Evolutionary conservation across 495 filamentous ascomycete species (phyloP).

Genomic region (Aspergillus ostianus): DNA sequence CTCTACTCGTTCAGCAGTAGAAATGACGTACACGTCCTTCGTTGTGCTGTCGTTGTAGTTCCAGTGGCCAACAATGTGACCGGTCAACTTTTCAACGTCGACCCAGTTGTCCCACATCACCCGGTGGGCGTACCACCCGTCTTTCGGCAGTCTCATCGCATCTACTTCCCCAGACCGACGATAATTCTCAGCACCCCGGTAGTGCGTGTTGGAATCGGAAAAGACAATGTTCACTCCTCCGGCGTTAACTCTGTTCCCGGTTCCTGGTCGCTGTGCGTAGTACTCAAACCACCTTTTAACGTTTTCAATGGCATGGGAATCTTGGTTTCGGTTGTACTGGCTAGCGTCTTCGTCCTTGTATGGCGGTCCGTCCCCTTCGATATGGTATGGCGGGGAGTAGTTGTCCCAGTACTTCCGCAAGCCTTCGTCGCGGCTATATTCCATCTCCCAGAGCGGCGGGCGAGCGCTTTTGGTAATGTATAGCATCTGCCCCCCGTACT

Average conservation of each 20-base stretch:
- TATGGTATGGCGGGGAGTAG: constrained; percentile 12
- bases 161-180: constrained; percentile 13
- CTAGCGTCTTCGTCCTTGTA: constrained; percentile 11
- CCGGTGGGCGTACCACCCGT: constrained; percentile 13
- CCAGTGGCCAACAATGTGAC: constrained; percentile 16
- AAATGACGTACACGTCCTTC: constrained; percentile 9
- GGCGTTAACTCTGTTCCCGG: constrained; percentile 11
- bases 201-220: constrained; percentile 12
- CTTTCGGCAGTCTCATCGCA: constrained; percentile 10
- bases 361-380: constrained; percentile 10
- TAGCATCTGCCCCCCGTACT: constrained; percentile 12
- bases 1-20: constrained; percentile 10
- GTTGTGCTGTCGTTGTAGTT: constrained; percentile 12
- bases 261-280: constrained; percentile 10
- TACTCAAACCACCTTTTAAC: constrained; percentile 7
- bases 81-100: constrained; percentile 5
- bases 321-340: constrained; percentile 12
- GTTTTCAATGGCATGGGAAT: constrained; percentile 7
- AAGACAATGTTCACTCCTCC: constrained; percentile 13
- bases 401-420: constrained; percentile 14
- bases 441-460: constrained; percentile 13
- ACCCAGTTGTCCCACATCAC: constrained; percentile 20
- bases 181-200: constrained; percentile 10
- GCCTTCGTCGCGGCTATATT: constrained; percentile 14
- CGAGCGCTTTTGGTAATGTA: constrained; percentile 11